phyloP scores from a whole-genome alignment of 148 eudicot species.

The Persicaria maculosa region DNA sequence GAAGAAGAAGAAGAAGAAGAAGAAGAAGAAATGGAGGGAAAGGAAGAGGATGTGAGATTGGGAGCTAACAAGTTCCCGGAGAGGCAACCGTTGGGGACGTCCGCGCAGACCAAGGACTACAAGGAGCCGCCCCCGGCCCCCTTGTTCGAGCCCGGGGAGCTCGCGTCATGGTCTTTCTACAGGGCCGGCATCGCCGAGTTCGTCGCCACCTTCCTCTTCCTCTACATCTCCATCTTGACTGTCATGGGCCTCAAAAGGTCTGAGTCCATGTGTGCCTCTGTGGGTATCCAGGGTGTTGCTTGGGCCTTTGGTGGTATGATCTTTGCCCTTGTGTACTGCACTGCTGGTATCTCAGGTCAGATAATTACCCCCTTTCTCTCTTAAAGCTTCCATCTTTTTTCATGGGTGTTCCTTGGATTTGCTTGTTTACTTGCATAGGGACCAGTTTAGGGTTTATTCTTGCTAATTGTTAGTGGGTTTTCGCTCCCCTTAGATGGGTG shows the following conservation, averaged over 20 bases:
- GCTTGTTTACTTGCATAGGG: neutral
- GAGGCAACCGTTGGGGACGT: constrained; percentile 64
- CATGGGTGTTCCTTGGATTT: neutral
- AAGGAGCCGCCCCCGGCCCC: constrained; percentile 86
- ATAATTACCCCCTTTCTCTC: neutral
- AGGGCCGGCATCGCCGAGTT: constrained; percentile 92
- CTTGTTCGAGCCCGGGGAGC: constrained; percentile 68
- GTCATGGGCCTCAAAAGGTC: constrained; percentile 62
- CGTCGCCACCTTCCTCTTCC: constrained; percentile 74
- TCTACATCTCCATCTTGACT: constrained; percentile 64
- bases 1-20: constrained; percentile 12
- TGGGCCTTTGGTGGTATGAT: constrained; percentile 98
- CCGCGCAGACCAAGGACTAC: constrained; percentile 73
- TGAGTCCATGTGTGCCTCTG: constrained; percentile 57
- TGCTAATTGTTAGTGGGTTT: neutral
- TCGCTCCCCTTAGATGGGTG: too few relatives aligned
- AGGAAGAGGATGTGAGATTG: constrained; percentile 66
- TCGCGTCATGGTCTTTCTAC: constrained; percentile 75
- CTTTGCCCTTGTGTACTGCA: constrained; percentile 89
- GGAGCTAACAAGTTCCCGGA: constrained; percentile 85
- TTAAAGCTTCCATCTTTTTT: neutral
- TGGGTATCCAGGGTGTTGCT: constrained; percentile 89
- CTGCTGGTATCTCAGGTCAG: constrained; percentile 89
- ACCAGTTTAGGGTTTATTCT: neutral
- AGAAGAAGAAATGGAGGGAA: constrained; percentile 49